Percentiles rank a stretch among this genome's conserved stretches.
Evolutionary conservation across 2,329 filamentous ascomycete species (phyloP).

Genomic region (Fusarium longipes): DNA sequence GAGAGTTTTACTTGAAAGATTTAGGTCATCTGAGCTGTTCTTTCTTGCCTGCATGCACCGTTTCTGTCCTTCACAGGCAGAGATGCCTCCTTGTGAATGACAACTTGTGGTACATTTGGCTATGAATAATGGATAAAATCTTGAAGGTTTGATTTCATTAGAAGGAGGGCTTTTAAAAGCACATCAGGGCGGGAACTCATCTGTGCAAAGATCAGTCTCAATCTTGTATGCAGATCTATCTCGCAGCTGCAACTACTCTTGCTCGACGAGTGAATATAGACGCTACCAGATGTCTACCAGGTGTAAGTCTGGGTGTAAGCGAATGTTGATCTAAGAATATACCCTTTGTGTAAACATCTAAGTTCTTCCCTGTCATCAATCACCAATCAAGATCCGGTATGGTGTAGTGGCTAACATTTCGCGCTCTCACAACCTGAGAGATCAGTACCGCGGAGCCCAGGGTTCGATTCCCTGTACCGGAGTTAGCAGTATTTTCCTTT

Average conservation of each 20-base stretch:
- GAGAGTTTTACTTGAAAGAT: not conserved
- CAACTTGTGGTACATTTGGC: no score
- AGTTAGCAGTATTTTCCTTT: not conserved
- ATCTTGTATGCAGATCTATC: no score
- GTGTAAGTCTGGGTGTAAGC: not conserved
- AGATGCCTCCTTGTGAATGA: no score
- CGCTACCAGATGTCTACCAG: not conserved
- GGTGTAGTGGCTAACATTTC: slow-evolving; percentile 49
- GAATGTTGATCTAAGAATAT: no score
- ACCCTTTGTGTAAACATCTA: no score
- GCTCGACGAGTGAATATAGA: not conserved
- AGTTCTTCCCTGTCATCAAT: not conserved
- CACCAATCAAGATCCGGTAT: slow-evolving; percentile 42
- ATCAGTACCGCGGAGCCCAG: slow-evolving; percentile 6
- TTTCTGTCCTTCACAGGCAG: no score
- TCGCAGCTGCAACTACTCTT: not conserved
- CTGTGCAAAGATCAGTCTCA: no score
- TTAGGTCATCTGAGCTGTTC: rapidly evolving
- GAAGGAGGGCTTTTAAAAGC: no score
- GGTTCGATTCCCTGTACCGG: slow-evolving; percentile 12
- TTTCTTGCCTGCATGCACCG: no score
- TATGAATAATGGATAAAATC: not conserved
- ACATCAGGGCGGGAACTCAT: no score
- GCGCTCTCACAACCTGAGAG: slow-evolving; percentile 4
- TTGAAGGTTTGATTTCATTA: not conserved